These are phyloP conservation scores for Fraxinus nigra DNA, from an alignment of 305 asterid species.

Conservation along the genomic window DNA sequence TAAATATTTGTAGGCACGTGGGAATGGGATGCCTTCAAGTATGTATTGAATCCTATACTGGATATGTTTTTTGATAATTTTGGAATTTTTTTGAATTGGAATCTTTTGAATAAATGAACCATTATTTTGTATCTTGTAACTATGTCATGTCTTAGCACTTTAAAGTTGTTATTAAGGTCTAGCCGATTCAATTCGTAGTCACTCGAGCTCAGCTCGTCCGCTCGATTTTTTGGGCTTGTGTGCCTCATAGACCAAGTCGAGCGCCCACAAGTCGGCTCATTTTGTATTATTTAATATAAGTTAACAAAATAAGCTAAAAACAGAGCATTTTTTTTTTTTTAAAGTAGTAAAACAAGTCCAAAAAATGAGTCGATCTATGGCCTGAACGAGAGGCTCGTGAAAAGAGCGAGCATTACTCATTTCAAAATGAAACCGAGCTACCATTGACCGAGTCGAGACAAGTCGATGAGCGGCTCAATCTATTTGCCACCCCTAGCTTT, in stretches of 20 bases:
- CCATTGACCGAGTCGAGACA: neutral
- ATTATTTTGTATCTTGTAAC: neutral
- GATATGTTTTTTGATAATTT: neutral
- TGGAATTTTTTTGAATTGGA: neutral
- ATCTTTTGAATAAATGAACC: neutral
- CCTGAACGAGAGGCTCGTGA: neutral
- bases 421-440: neutral
- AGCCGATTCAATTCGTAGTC: neutral
- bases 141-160: neutral
- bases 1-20: neutral
- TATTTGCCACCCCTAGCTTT: no score
- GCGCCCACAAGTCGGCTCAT: neutral
- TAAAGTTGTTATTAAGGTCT: neutral
- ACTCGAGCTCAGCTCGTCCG: neutral
- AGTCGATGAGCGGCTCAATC: neutral
- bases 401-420: neutral
- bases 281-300: no score
- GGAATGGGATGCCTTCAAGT: neutral
- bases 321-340: neutral
- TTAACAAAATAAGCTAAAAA: neutral
- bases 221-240: neutral
- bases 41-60: neutral
- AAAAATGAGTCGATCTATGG: no score
- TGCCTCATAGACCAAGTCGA: no score
- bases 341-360: no score